phyloP scores from a whole-genome alignment of 768 basidiomycete species.

The Cubamyces lactineus region DNA sequence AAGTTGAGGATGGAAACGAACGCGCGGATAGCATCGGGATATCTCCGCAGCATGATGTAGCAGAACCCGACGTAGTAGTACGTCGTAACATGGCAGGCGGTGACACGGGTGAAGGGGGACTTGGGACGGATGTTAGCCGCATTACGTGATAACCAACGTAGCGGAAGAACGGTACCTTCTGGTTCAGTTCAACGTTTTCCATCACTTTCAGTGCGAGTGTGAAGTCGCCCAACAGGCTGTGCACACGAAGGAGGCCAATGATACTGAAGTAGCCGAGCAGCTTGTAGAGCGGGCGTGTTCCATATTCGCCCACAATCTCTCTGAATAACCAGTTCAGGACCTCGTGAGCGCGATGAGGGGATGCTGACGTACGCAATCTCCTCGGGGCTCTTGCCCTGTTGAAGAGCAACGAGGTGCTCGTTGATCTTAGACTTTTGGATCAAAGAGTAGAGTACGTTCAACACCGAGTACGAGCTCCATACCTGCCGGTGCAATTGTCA shows the following conservation, averaged over 20 bases:
- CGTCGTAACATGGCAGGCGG: conserved; percentile 94
- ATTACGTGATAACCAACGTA: background rate
- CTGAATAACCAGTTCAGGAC: conserved; percentile 41
- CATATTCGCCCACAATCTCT: conserved; percentile 90
- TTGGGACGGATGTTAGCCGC: conserved; percentile 30
- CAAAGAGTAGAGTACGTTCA: conserved; percentile 97
- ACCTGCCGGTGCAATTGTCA: conserved; percentile 49
- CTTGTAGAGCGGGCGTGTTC: conserved; percentile 85
- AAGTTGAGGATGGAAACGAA: conserved; percentile 94
- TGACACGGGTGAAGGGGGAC: conserved; percentile 91
- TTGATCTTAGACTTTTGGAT: conserved; percentile 97
- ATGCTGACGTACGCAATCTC: conserved; percentile 72
- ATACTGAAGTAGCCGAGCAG: conserved; percentile 97
- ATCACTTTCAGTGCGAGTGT: conserved; percentile 93
- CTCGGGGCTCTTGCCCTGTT: conserved; percentile 77
- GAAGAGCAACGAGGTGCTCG: conserved; percentile 85
- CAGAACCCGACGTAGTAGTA: conserved; percentile 98
- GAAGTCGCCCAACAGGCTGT: conserved; percentile 94
- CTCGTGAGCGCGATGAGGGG: background rate
- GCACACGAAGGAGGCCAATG: conserved; percentile 93
- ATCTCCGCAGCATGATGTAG: conserved; percentile 93
- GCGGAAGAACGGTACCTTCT: conserved; percentile 57
- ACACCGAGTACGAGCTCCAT: conserved; percentile 97
- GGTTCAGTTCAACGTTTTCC: conserved; percentile 91
- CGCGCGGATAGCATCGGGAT: conserved; percentile 92